A percentile compares a stretch with the other conserved stretches of the same genome.
Conservation (phyloP, 225 moss, liverwort and hornwort genomes). For the Climacium dendroides region DNA sequence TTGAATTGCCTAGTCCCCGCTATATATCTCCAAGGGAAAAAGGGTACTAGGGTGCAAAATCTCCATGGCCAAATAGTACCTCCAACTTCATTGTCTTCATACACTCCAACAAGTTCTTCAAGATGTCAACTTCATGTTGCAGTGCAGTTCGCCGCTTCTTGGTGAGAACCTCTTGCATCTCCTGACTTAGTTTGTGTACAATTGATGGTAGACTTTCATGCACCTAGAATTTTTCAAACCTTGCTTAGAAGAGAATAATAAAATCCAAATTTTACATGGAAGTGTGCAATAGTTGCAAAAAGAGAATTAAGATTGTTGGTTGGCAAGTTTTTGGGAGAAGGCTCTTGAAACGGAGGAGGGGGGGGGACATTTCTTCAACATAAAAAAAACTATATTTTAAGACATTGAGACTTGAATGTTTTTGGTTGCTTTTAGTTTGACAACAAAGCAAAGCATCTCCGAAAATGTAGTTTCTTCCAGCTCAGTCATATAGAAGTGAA, state of each 20-base stretch:
- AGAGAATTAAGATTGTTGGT: not conserved
- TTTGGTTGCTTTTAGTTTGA: not conserved
- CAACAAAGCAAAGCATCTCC: not conserved
- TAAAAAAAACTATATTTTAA: not conserved
- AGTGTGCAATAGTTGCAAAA: not conserved
- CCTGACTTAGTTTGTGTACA: not conserved
- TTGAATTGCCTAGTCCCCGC: too few species aligned
- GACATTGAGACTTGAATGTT: rapidly evolving
- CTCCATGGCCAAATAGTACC: not conserved
- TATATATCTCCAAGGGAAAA: not conserved
- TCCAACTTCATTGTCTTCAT: not conserved
- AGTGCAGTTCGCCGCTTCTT: rapidly evolving
- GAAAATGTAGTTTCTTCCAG: not conserved
- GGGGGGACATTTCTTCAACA: too few species aligned
- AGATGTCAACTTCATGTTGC: not conserved
- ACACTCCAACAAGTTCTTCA: not conserved
- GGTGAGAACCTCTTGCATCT: not conserved
- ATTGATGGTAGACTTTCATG: not conserved
- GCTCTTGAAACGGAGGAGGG: not conserved
- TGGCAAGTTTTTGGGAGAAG: rapidly evolving
- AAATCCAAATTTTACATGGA: not conserved
- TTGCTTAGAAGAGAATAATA: not conserved
- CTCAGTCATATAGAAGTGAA: not conserved
- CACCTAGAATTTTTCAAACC: not conserved
- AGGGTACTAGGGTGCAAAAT: not conserved